A percentile compares a stretch with the other conserved stretches of the same genome.
These are phyloP conservation scores for Tolypocladium paradoxum DNA, from an alignment of 2,329 filamentous ascomycete species.

Conservation along the genomic window DNA sequence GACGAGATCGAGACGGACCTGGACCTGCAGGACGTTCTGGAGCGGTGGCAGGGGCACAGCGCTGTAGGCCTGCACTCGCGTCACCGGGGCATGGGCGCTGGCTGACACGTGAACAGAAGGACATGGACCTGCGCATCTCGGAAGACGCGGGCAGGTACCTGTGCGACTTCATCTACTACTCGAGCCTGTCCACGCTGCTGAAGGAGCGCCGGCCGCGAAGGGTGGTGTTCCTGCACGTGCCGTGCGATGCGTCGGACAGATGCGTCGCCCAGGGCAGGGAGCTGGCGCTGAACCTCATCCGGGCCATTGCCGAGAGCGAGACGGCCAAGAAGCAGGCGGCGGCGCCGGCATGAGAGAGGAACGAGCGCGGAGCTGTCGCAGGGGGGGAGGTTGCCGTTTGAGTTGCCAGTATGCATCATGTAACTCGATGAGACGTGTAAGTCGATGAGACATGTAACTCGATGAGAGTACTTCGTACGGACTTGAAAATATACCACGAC, in stretches of 20 bases:
- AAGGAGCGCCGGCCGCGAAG: constrained; percentile 34
- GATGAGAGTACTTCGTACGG: no score
- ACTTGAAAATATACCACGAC: not conserved
- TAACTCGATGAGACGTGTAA: no score
- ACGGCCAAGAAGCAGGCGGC: constrained; percentile 10
- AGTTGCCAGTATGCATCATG: not conserved
- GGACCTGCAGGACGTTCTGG: constrained; percentile 45
- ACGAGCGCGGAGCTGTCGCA: no score
- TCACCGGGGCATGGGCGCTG: not conserved
- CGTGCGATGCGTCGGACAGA: constrained; percentile 41
- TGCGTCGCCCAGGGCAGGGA: constrained; percentile 38
- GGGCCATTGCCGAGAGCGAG: constrained; percentile 45
- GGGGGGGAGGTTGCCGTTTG: no score
- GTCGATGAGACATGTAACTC: no score
- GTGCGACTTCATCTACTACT: constrained; percentile 72
- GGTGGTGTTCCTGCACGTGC: constrained; percentile 65
- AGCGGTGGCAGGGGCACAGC: constrained; percentile 41
- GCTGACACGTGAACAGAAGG: constrained; percentile 17
- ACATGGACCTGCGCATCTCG: constrained; percentile 45
- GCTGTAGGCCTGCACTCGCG: constrained; percentile 28
- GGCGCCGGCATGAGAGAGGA: not conserved
- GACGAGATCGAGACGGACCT: constrained; percentile 45
- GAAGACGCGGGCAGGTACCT: constrained; percentile 63
- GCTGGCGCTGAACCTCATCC: constrained; percentile 42
- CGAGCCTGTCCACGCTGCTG: constrained; percentile 48